A percentile compares a stretch with the other conserved stretches of the same genome.
phyloP scores from a whole-genome alignment of 169 alveolate species.

The Neospora caninum region DNA sequence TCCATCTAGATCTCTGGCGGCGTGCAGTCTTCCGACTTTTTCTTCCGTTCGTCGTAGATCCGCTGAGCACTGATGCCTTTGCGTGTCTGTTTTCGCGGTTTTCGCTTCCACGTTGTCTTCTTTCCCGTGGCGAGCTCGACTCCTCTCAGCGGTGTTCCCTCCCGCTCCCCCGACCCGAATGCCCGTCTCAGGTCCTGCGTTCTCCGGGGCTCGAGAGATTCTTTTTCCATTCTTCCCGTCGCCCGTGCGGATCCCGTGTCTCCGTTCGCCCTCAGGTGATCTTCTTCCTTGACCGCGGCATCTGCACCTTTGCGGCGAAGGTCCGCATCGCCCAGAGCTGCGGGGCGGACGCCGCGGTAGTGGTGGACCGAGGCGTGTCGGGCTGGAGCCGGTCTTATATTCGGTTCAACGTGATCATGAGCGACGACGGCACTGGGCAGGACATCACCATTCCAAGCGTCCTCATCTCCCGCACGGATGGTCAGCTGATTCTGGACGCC shows the following conservation, averaged over 20 bases:
- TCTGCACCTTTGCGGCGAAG: constrained; percentile 64
- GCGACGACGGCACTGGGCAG: constrained; percentile 65
- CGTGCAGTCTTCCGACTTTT: not conserved
- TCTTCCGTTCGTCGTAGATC: not conserved
- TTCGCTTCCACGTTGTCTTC: too few species aligned
- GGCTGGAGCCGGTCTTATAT: constrained; percentile 65
- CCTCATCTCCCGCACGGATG: constrained; percentile 56
- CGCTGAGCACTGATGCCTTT: too few species aligned
- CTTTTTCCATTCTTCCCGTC: not conserved
- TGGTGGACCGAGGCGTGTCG: constrained; percentile 63
- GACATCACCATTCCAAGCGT: constrained; percentile 60
- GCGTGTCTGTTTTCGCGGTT: too few species aligned
- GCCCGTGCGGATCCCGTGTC: not conserved
- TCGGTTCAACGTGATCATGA: constrained; percentile 62
- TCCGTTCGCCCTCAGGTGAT: constrained; percentile 39
- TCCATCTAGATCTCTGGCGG: not conserved
- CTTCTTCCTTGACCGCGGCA: constrained; percentile 56
- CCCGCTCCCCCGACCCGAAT: too few species aligned
- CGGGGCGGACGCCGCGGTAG: constrained; percentile 67
- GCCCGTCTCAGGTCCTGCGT: not conserved
- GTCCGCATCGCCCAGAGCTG: constrained; percentile 56
- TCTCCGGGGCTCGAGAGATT: not conserved
- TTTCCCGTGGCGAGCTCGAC: too few species aligned
- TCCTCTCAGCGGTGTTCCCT: too few species aligned
- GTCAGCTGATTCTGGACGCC: not conserved